Evolutionary conservation across 495 filamentous ascomycete species (phyloP).

Genomic region (Xylaria acuta): DNA sequence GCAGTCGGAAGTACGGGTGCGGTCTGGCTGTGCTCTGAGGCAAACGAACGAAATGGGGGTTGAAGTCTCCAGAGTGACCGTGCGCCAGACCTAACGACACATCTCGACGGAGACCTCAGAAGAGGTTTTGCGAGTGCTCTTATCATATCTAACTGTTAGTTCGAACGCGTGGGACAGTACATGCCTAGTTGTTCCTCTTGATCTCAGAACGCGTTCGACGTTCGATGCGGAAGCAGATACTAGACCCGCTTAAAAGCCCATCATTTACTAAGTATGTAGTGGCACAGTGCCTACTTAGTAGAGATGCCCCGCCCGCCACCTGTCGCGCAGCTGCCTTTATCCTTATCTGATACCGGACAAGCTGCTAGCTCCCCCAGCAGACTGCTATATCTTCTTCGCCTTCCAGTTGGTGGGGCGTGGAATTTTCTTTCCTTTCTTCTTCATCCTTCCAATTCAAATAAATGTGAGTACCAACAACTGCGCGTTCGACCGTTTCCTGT

Average conservation of each 20-base stretch:
- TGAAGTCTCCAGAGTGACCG: background rate
- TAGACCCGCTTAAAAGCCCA: background rate
- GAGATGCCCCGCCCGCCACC: background rate
- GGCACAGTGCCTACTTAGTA: too few relatives aligned
- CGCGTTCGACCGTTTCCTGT: conserved; percentile 19
- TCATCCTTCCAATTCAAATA: conserved; percentile 98
- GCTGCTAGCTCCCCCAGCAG: background rate
- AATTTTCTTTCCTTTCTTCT: conserved; percentile 61
- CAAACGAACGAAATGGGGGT: conserved; percentile 1
- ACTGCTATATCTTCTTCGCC: conserved; percentile 31
- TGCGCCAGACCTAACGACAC: background rate
- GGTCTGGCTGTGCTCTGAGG: background rate
- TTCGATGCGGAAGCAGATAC: background rate
- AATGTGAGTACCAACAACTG: conserved; percentile 67
- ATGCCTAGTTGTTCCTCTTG: background rate
- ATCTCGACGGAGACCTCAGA: conserved; percentile 17
- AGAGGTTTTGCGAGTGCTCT: background rate
- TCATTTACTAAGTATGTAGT: too few relatives aligned
- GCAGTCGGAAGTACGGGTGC: background rate
- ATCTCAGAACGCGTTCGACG: background rate
- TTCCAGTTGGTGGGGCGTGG: background rate
- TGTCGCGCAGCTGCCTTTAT: background rate
- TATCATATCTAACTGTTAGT: conserved; percentile 17
- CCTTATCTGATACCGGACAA: conserved; percentile 4
- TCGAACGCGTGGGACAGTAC: background rate